phyloP scores from a whole-genome alignment of 352 stramenopile species.

The Pythium phragmiticola region DNA sequence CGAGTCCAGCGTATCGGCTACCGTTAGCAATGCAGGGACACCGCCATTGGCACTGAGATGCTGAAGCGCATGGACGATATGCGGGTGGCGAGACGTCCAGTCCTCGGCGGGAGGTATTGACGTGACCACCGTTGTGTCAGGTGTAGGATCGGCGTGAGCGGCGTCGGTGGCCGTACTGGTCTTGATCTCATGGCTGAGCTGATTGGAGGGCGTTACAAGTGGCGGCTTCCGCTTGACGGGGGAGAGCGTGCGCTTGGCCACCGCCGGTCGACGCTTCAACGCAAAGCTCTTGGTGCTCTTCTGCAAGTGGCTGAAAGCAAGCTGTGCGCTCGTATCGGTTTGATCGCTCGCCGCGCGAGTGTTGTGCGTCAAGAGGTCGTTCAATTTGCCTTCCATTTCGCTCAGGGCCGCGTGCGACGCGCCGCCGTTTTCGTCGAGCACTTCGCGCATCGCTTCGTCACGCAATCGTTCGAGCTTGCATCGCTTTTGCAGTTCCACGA shows the following conservation, averaged over 20 bases:
- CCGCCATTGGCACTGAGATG: constrained; percentile 22
- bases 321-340: neutral
- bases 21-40: neutral
- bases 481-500: constrained; percentile 65
- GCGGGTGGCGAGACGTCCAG: constrained; percentile 38
- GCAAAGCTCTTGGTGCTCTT: constrained; percentile 16
- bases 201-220: constrained; percentile 4
- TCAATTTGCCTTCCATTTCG: constrained; percentile 26
- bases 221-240: constrained; percentile 11
- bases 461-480: constrained; percentile 64
- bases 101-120: constrained; percentile 23
- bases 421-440: constrained; percentile 30
- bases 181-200: constrained; percentile 4
- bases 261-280: constrained; percentile 12
- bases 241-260: constrained; percentile 4
- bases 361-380: constrained; percentile 18
- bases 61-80: constrained; percentile 46
- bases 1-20: neutral
- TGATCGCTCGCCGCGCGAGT: neutral
- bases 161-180: neutral
- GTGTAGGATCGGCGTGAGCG: neutral
- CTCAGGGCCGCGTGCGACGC: constrained; percentile 2
- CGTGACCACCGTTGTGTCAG: neutral
- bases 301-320: constrained; percentile 16
- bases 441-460: constrained; percentile 58